These are phyloP conservation scores for Populus hybrid DNA, from an alignment of 441 rosid genomes.

Conservation along the genomic window DNA sequence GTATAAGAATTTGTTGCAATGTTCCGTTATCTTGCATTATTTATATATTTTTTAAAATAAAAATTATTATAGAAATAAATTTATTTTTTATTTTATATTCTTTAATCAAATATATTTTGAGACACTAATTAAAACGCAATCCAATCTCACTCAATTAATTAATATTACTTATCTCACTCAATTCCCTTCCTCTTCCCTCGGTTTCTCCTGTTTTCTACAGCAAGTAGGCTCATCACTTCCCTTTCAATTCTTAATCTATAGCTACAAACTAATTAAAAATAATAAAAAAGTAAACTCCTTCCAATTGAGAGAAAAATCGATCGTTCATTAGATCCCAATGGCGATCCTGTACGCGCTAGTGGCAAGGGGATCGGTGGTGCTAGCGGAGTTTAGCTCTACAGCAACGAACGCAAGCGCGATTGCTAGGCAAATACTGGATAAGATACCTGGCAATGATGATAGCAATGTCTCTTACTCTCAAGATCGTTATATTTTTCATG, in stretches of 20 bases:
- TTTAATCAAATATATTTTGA: too few species aligned
- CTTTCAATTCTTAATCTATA: too few species aligned
- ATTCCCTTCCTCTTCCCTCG: neutral
- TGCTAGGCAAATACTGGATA: slow-evolving; percentile 77
- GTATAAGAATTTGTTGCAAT: too few species aligned
- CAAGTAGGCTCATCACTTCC: neutral
- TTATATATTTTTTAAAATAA: too few species aligned
- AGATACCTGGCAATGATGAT: slow-evolving; percentile 63
- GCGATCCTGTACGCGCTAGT: slow-evolving; percentile 82
- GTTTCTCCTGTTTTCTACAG: neutral
- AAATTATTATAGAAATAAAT: too few species aligned
- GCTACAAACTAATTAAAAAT: too few species aligned
- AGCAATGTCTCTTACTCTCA: slow-evolving; percentile 85
- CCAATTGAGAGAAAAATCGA: neutral
- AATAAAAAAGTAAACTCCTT: neutral
- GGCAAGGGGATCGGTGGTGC: slow-evolving; percentile 83
- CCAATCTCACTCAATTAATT: too few species aligned
- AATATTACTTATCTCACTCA: too few species aligned
- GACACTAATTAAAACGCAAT: too few species aligned
- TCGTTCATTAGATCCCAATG: slow-evolving; percentile 37
- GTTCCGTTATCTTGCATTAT: too few species aligned
- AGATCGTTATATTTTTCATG: slow-evolving; percentile 85
- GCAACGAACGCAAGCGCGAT: slow-evolving; percentile 80
- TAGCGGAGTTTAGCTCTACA: slow-evolving; percentile 77
- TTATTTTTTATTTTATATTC: too few species aligned